Evolutionary conservation across 441 rosid species (phyloP).

Genomic region (Mallotus japonicus): DNA sequence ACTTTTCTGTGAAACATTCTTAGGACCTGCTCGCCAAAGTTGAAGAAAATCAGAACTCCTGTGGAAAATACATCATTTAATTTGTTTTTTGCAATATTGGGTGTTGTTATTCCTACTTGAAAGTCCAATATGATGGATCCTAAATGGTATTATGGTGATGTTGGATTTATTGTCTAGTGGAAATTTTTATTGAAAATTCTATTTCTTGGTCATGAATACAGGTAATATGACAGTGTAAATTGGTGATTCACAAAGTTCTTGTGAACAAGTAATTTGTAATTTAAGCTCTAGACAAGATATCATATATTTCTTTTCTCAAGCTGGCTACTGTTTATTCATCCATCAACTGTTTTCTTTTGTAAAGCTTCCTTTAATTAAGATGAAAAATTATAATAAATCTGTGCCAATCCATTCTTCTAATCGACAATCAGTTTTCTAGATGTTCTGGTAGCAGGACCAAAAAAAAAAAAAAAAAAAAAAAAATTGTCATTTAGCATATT

Average conservation of each 20-base stretch:
- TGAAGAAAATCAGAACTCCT: slow-evolving; percentile 17
- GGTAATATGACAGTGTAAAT: slow-evolving; percentile 1
- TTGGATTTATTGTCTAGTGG: neutral
- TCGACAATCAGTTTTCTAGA: neutral
- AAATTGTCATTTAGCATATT: neutral
- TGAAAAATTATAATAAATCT: neutral
- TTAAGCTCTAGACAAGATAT: slow-evolving; percentile 10
- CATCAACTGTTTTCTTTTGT: neutral
- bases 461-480: too few species aligned
- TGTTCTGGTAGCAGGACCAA: neutral
- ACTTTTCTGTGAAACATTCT: slow-evolving; percentile 70
- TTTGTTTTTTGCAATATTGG: neutral
- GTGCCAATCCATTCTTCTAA: neutral
- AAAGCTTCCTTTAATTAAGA: neutral
- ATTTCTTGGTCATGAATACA: slow-evolving; percentile 10
- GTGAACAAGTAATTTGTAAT: slow-evolving; percentile 2
- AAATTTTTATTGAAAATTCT: neutral
- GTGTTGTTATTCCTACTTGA: neutral
- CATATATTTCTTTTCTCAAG: neutral
- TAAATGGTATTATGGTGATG: neutral
- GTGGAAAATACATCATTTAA: neutral
- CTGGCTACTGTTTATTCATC: neutral
- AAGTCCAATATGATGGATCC: neutral
- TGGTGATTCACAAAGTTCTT: slow-evolving; percentile 1
- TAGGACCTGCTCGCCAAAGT: slow-evolving; percentile 52